Evolutionary conservation across 2,329 filamentous ascomycete genomes (phyloP).

Genomic region (Ascochyta fabae): DNA sequence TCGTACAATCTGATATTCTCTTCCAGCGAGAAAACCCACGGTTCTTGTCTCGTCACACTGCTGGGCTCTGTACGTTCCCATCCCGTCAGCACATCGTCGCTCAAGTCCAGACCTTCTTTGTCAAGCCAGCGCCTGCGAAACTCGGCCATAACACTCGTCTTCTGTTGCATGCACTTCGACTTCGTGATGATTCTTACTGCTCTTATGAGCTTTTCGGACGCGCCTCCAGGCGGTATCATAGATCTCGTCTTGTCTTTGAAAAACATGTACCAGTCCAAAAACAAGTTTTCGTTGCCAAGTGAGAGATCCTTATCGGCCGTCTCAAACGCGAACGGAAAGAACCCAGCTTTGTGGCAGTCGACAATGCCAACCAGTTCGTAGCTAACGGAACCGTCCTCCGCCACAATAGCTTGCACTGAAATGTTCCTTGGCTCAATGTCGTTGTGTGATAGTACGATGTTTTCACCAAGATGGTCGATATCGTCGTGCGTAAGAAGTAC

Average conservation of each 20-base stretch:
- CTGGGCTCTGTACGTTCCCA: not conserved
- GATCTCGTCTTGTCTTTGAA: slow-evolving; percentile 11
- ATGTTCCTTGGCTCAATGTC: slow-evolving; percentile 14
- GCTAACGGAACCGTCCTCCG: not conserved
- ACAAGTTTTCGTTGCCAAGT: slow-evolving; percentile 11
- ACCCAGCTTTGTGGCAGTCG: slow-evolving; percentile 12
- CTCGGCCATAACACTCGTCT: slow-evolving; percentile 14
- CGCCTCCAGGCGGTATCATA: slow-evolving; percentile 5
- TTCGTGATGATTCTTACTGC: slow-evolving; percentile 14
- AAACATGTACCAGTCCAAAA: slow-evolving; percentile 11
- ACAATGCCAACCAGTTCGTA: slow-evolving; percentile 11
- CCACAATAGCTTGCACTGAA: not conserved
- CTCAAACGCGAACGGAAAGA: slow-evolving; percentile 13
- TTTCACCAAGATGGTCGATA: not conserved
- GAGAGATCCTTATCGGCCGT: slow-evolving; percentile 16
- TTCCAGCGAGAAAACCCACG: slow-evolving; percentile 11
- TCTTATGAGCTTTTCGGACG: slow-evolving; percentile 3
- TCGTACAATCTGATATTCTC: slow-evolving; percentile 12
- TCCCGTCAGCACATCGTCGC: slow-evolving; percentile 7
- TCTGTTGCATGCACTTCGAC: slow-evolving; percentile 13
- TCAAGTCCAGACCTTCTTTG: slow-evolving; percentile 4
- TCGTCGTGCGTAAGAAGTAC: slow-evolving; percentile 13
- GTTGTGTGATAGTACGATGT: slow-evolving; percentile 12
- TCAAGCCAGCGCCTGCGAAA: slow-evolving; percentile 11
- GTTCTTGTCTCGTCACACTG: not conserved